phyloP scores from a whole-genome alignment of 306 rosid species.

The Cicer cuneatum region DNA sequence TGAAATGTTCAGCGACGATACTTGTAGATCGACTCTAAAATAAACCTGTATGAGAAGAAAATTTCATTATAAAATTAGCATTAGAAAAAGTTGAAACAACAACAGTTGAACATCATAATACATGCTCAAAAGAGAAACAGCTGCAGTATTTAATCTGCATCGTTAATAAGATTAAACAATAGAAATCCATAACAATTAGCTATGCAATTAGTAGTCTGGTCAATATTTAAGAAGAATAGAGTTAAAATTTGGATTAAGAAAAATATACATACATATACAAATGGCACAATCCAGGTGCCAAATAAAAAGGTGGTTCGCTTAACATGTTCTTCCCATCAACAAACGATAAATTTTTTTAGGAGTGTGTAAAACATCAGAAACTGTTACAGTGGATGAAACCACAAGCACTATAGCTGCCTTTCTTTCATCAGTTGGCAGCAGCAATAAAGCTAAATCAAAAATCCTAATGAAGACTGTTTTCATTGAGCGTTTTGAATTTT shows the following conservation, averaged over 20 bases:
- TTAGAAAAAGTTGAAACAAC: slow-evolving; percentile 24
- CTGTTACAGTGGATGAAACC: background rate
- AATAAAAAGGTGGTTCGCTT: background rate
- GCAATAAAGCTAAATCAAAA: slow-evolving; percentile 18
- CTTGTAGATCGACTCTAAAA: background rate
- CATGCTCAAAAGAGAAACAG: slow-evolving; percentile 20
- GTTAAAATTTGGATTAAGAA: slow-evolving; percentile 7
- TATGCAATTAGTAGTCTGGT: background rate
- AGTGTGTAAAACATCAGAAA: slow-evolving; percentile 6
- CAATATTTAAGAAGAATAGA: background rate
- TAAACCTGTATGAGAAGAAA: slow-evolving; percentile 41
- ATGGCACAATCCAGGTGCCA: slow-evolving; percentile 9
- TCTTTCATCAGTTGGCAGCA: slow-evolving; percentile 16
- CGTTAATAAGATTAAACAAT: background rate
- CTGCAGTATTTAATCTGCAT: slow-evolving; percentile 12
- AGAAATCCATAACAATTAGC: background rate
- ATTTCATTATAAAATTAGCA: slow-evolving; percentile 21
- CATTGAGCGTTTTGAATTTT: background rate
- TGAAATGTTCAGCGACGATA: slow-evolving; percentile 33
- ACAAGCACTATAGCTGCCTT: background rate
- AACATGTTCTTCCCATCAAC: slow-evolving; percentile 7
- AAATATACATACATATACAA: background rate
- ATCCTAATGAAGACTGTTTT: background rate
- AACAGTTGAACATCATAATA: background rate
- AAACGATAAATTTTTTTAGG: background rate